Percentiles rank a stretch among this genome's conserved stretches.
phyloP scores from a whole-genome alignment of 2,329 filamentous ascomycete species.

The Geosmithia morbida region DNA sequence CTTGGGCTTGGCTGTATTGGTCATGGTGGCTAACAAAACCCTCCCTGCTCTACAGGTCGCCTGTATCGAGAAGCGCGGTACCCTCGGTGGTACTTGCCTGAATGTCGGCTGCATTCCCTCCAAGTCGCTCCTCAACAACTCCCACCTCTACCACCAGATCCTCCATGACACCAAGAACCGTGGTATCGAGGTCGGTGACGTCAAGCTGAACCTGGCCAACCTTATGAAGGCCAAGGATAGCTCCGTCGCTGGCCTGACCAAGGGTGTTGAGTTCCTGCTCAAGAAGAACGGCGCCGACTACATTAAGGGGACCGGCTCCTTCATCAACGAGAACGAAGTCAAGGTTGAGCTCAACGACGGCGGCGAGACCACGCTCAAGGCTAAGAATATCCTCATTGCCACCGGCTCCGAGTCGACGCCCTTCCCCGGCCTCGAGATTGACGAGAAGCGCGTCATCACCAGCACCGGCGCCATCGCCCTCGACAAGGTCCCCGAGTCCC shows the following conservation, averaged over 20 bases:
- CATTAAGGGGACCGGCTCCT: constrained; percentile 82
- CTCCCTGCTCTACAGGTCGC: constrained; percentile 51
- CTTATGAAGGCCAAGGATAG: constrained; percentile 99
- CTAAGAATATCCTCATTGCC: constrained; percentile 97
- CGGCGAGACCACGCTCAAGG: constrained; percentile 72
- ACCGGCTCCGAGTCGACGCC: constrained; percentile 92
- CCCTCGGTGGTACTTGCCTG: constrained; percentile 89
- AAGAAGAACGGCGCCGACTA: constrained; percentile 99
- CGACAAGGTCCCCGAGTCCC: constrained; percentile 82
- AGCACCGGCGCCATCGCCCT: constrained; percentile 90
- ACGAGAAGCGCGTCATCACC: constrained; percentile 94
- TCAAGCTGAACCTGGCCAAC: constrained; percentile 85
- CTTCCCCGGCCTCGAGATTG: constrained; percentile 89
- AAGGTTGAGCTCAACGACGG: constrained; percentile 84
- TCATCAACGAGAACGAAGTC: constrained; percentile 80
- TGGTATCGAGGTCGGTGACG: constrained; percentile 93
- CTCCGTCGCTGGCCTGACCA: constrained; percentile 77
- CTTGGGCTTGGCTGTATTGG: no score
- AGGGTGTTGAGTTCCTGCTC: constrained; percentile 94
- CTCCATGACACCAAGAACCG: constrained; percentile 94
- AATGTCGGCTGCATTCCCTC: constrained; percentile 99
- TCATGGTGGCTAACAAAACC: neutral
- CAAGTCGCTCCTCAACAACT: constrained; percentile 99
- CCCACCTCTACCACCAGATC: constrained; percentile 93
- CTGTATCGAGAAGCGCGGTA: constrained; percentile 96